Base-by-base conservation (phyloP, 441 rosid genomes). In the Gossypium lobatum region DNA sequence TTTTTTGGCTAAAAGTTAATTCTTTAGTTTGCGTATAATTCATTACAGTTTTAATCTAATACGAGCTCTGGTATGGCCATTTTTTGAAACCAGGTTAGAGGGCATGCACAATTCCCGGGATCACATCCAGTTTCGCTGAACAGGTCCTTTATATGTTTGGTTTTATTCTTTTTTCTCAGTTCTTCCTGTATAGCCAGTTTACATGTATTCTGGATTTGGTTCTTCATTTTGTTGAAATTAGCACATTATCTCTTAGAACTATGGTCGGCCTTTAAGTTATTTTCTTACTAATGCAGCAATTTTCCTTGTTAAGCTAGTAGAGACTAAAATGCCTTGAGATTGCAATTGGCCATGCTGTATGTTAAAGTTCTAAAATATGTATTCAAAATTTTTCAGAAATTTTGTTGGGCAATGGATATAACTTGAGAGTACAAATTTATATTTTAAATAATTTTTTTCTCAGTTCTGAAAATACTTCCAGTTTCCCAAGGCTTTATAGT, bases 121-220 rank as follows among this genome's bases (percentile, higher is more conserved):
- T 96, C 99, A 34, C 99, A 96, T 72, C 99, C 99, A 54, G 99
- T 96, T 72, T 96, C 99, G 69, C 92, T 96, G 73, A 88, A 85
- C 93, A 92, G 99, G 99, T 96, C 31, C 64, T 1, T 54, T 42
- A 53, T 21, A 4, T 14, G 39, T 42, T 34, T 48, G 45, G n/a
- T 65, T 68, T 69, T 73, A 11, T 69, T 75, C 34, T 50, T 17
- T 68, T 68, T 78, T 54, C 9, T 71, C 73, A 10, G 21, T 66
- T 59, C 23, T 45, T 20, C 46, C 13, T 10, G 14, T 62, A 14
- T 23, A 16, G 17, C 46, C 46, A 70, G 20, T 6, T 8, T 64
- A 10, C 53, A 9, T 25, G 42, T 7, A n/a, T 48, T 18, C 23
- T 62, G 61, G 70, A 42, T 60, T 26, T 69, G 54, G 62, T 28